Conservation (phyloP, 306 rosid species). For the Carpinus fangiana region DNA sequence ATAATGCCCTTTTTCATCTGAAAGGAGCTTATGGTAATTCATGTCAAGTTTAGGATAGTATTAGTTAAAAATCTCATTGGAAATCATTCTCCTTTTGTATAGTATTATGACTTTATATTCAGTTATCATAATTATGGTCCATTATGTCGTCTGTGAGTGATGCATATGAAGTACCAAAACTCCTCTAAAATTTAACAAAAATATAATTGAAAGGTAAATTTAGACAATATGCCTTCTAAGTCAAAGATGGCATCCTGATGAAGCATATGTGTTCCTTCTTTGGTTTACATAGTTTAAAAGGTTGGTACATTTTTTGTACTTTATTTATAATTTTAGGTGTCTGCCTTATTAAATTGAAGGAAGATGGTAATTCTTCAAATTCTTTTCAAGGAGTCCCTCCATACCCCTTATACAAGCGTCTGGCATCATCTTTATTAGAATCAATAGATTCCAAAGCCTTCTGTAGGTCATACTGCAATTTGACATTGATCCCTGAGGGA, state of each 20-base stretch:
- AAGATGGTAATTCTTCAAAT: neutral
- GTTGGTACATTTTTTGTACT: neutral
- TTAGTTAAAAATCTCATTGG: too few relatives aligned
- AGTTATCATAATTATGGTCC: neutral
- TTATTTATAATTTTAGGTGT: neutral
- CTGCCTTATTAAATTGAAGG: conserved; percentile 4
- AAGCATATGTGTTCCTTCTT: neutral
- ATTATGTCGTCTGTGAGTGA: neutral
- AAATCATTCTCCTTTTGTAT: too few relatives aligned
- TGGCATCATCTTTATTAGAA: conserved; percentile 47
- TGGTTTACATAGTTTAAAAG: neutral
- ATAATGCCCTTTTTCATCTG: neutral
- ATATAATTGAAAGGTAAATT: neutral
- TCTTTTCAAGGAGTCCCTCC: conserved; percentile 59
- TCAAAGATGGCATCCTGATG: neutral
- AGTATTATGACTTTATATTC: neutral
- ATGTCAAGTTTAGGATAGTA: neutral
- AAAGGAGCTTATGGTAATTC: neutral
- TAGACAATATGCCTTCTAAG: neutral
- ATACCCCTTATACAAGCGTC: conserved; percentile 67
- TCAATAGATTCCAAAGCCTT: conserved; percentile 46
- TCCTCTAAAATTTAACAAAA: neutral
- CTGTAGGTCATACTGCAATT: conserved; percentile 24
- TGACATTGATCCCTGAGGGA: conserved; percentile 21
- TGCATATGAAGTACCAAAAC: neutral